Conservation (phyloP, 495 filamentous ascomycete genomes). For the Aspergillus asperescens region DNA sequence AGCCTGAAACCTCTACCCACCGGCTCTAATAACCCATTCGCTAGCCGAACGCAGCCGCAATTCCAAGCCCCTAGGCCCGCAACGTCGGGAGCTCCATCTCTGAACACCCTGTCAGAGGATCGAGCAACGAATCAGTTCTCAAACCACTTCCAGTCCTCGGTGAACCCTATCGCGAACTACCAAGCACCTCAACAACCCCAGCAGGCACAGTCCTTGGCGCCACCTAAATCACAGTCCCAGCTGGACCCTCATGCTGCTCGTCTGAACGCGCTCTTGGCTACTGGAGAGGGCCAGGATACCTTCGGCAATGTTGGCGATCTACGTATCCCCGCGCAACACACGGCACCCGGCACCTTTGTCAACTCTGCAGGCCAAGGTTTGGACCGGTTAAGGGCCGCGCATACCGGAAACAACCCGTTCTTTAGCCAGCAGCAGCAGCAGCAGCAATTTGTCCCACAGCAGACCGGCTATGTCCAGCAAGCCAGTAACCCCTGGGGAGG, state of each 20-base stretch:
- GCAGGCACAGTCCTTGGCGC: constrained; percentile 16
- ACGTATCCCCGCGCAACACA: constrained; percentile 95
- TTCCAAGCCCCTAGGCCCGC: constrained; percentile 51
- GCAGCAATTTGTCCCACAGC: constrained; percentile 55
- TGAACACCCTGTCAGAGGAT: constrained; percentile 67
- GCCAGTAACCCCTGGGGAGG: constrained; percentile 70
- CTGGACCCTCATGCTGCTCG: constrained; percentile 72
- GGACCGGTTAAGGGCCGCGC: constrained; percentile 60
- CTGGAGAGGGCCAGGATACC: constrained; percentile 89
- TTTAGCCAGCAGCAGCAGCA: constrained; percentile 66
- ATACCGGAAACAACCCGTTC: constrained; percentile 92
- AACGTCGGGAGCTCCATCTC: constrained; percentile 52
- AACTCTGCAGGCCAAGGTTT: constrained; percentile 83
- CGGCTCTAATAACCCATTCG: constrained; percentile 96
- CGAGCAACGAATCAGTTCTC: constrained; percentile 54
- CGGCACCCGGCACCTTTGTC: constrained; percentile 92
- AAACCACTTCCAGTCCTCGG: constrained; percentile 41
- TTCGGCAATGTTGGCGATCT: constrained; percentile 94
- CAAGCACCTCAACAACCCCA: constrained; percentile 31
- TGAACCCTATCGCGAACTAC: constrained; percentile 50
- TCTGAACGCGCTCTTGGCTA: constrained; percentile 82
- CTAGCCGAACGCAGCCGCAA: constrained; percentile 48
- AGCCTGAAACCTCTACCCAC: constrained; percentile 56
- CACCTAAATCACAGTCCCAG: constrained; percentile 42
- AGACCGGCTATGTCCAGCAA: constrained; percentile 41